phyloP scores from a whole-genome alignment of 2,329 filamentous ascomycete species.

The Neobulgaria alba region DNA sequence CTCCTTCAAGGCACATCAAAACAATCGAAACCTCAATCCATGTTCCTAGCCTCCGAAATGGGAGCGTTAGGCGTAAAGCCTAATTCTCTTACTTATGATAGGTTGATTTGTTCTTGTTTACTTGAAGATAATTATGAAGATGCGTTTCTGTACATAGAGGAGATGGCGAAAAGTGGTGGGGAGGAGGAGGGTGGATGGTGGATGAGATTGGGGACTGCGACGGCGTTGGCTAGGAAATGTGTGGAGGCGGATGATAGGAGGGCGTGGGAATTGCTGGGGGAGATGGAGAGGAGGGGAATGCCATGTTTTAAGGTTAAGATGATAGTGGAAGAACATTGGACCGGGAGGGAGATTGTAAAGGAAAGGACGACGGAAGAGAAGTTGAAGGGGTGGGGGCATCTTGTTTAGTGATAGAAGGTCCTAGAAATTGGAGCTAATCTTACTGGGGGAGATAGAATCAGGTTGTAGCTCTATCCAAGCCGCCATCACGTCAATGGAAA shows the following conservation, averaged over 20 bases:
- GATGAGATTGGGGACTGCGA: constrained; percentile 25
- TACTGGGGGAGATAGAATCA: too few relatives aligned
- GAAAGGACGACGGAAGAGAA: too few relatives aligned
- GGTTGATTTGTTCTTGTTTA: constrained; percentile 49
- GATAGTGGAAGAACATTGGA: too few relatives aligned
- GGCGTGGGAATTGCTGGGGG: constrained; percentile 18
- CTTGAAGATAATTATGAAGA: constrained; percentile 35
- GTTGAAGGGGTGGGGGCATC: too few relatives aligned
- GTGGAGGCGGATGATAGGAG: constrained; percentile 15
- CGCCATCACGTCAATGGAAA: too few relatives aligned
- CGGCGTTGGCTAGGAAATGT: constrained; percentile 17
- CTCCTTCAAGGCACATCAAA: constrained; percentile 38
- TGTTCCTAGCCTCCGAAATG: constrained; percentile 57
- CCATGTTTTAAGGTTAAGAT: too few relatives aligned
- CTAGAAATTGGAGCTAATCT: too few relatives aligned
- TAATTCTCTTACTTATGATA: constrained; percentile 51
- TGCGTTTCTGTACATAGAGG: constrained; percentile 40
- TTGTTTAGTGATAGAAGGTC: too few relatives aligned
- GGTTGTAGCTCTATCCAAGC: too few relatives aligned
- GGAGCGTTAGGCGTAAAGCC: constrained; percentile 44
- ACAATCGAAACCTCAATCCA: constrained; percentile 39
- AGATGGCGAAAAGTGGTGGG: constrained; percentile 37
- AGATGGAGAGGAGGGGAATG: constrained; percentile 19
- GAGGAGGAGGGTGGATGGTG: constrained; percentile 24
- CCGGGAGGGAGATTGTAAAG: too few relatives aligned